Base-by-base conservation (phyloP, 1,284 basidiomycete species). In the Marasmius oreades region DNA sequence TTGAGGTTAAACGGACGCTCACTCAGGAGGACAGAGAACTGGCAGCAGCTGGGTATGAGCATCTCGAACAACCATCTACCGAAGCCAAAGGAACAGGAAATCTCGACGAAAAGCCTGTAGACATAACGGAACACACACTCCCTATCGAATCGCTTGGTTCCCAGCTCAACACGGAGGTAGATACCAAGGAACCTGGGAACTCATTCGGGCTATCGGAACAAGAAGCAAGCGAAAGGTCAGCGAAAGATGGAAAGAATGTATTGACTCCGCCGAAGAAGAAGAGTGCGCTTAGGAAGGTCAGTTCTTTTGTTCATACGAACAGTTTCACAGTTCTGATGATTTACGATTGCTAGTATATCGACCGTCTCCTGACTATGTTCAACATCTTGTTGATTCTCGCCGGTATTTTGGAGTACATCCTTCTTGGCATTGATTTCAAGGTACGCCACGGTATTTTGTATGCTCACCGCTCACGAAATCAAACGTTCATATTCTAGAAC, bases 221-320 rank as follows among this genome's bases (percentile, higher is more conserved):
- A 28, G 84, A 85, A 60, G 84, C 83, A n/a, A 77, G 76, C 56
- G 64, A 64, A 11, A 76, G 84, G 53, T 75, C 87, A 14, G 67
- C 73, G 36, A 72, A 74, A 24, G 78, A 86, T 65, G 85, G 85
- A 1, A 77, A 67, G 34, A 87, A 87, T 64, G 65, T 85, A 37
- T 73, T 87, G 44, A 86, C 84, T 3, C 85, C 85, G n/a, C 84
- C 84, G 1, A 81, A 80, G 69, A 85, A 84, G 68, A 85, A 84
- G 64, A 84, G 82, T 45, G 81, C 83, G 33, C 65, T 85, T 14
- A 76, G 78, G 62, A 85, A 85, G 79, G 85, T 85, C 26, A 50
- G 47, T 12, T 33, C 2, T 50, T 31, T 33, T 10, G 33, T 16
- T 50, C 23, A 10, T 2, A 20, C 10, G 24, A 16, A 1, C 59